Conservation (phyloP, 2,329 filamentous ascomycete genomes). For the Xylariaceae sp. region DNA sequence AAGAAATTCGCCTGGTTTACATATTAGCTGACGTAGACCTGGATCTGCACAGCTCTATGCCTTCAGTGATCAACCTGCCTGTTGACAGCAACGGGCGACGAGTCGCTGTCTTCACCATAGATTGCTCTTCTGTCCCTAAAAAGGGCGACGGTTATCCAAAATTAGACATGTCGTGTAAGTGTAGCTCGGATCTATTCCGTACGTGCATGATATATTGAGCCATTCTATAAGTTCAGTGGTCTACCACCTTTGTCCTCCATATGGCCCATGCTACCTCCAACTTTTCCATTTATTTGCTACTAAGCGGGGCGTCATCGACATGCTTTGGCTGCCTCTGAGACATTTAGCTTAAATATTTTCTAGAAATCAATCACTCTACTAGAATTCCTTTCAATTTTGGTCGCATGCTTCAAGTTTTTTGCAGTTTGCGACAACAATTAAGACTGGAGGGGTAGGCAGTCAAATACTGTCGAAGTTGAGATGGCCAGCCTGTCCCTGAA, state of each 20-base stretch:
- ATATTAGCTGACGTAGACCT: constrained; percentile 8
- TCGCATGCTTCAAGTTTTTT: background rate
- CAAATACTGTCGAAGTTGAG: background rate
- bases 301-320: background rate
- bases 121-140: constrained; percentile 13
- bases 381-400: background rate
- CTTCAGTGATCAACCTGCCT: background rate
- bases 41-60: constrained; percentile 20
- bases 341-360: background rate
- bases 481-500: constrained; percentile 24
- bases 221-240: constrained; percentile 18
- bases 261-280: background rate
- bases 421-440: background rate
- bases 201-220: constrained; percentile 23
- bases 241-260: constrained; percentile 19
- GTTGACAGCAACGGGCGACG: constrained; percentile 2
- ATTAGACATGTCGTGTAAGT: constrained; percentile 13
- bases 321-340: background rate
- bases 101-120: constrained; percentile 12
- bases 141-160: constrained; percentile 8
- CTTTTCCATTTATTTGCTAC: constrained; percentile 5
- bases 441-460: background rate
- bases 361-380: background rate
- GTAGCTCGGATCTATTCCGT: constrained; percentile 14
- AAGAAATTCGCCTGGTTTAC: background rate